phyloP scores from a whole-genome alignment of 1,284 basidiomycete genomes.

The Papiliotrema laurentii region DNA sequence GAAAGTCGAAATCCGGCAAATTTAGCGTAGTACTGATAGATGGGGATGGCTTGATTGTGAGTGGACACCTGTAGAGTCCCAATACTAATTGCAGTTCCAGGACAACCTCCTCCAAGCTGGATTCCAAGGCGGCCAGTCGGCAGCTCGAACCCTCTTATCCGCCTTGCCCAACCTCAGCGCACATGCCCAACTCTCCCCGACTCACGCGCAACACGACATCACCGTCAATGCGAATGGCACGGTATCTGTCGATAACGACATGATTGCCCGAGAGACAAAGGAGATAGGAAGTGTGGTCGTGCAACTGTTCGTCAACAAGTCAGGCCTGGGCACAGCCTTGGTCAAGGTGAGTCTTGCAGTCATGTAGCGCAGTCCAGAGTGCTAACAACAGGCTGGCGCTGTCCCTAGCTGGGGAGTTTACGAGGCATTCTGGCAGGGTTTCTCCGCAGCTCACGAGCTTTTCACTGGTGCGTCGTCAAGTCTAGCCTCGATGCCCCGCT shows the following conservation, averaged over 20 bases:
- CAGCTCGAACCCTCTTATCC: slow-evolving; percentile 28
- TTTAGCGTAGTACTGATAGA: slow-evolving; percentile 40
- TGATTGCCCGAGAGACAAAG: background rate
- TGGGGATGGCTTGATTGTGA: slow-evolving; percentile 39
- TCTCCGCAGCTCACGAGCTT: slow-evolving; percentile 35
- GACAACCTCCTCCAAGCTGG: slow-evolving; percentile 27
- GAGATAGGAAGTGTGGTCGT: slow-evolving; percentile 25
- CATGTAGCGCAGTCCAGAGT: background rate
- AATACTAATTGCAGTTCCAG: slow-evolving; percentile 24
- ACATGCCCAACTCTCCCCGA: background rate
- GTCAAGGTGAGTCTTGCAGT: slow-evolving; percentile 28
- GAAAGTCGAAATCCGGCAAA: slow-evolving; percentile 10
- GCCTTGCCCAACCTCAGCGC: slow-evolving; percentile 20
- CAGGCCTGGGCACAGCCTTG: slow-evolving; percentile 31
- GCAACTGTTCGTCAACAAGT: slow-evolving; percentile 42
- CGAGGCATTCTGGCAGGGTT: slow-evolving; percentile 41
- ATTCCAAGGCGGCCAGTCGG: slow-evolving; percentile 33
- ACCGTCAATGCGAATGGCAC: slow-evolving; percentile 7
- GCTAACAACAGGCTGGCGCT: slow-evolving; percentile 23
- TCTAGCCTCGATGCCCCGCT: background rate
- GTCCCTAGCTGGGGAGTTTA: slow-evolving; percentile 28
- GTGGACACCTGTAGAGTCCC: slow-evolving; percentile 8
- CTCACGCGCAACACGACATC: slow-evolving; percentile 2
- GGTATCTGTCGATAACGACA: background rate
- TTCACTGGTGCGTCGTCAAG: slow-evolving; percentile 26